Percentiles rank a stretch among this genome's conserved stretches.
Evolutionary conservation across 2,329 filamentous ascomycete species (phyloP).

Genomic region (Penicillium sp.): DNA sequence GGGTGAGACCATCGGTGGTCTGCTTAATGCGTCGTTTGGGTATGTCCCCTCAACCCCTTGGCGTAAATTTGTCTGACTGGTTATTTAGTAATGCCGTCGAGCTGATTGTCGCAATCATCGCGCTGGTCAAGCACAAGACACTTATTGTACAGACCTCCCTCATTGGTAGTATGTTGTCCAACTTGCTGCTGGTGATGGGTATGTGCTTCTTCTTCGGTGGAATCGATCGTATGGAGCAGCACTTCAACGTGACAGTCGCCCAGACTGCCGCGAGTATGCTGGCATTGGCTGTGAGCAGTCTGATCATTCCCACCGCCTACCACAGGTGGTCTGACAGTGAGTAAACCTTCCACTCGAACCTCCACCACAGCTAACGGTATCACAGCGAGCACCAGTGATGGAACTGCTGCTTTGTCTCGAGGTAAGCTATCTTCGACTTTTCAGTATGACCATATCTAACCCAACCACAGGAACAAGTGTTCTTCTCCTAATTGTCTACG

Average conservation of each 20-base stretch:
- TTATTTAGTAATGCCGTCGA: slow-evolving; percentile 74
- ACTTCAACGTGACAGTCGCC: slow-evolving; percentile 89
- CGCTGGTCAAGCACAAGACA: slow-evolving; percentile 71
- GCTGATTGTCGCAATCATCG: slow-evolving; percentile 84
- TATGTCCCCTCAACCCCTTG: slow-evolving; percentile 9
- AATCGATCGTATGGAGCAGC: slow-evolving; percentile 75
- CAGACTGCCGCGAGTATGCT: slow-evolving; percentile 84
- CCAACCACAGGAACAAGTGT: slow-evolving; percentile 57
- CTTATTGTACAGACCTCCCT: slow-evolving; percentile 90
- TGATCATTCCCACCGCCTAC: slow-evolving; percentile 91
- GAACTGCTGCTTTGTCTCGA: slow-evolving; percentile 34
- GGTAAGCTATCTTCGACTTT: slow-evolving; percentile 6
- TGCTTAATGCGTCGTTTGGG: slow-evolving; percentile 89
- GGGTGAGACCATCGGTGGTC: slow-evolving; percentile 82
- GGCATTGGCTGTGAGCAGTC: slow-evolving; percentile 73
- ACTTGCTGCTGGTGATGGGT: slow-evolving; percentile 82
- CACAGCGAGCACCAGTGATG: slow-evolving; percentile 1
- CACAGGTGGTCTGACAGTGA: slow-evolving; percentile 55
- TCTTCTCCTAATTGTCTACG: slow-evolving; percentile 82
- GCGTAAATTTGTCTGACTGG: background rate
- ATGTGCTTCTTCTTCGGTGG: slow-evolving; percentile 93
- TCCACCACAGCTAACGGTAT: background rate
- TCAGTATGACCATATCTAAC: background rate
- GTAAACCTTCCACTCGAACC: slow-evolving; percentile 2
- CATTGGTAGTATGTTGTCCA: slow-evolving; percentile 88